Evolutionary conservation across 345 rosid species (phyloP).

Genomic region (Gossypium mustelinum): DNA sequence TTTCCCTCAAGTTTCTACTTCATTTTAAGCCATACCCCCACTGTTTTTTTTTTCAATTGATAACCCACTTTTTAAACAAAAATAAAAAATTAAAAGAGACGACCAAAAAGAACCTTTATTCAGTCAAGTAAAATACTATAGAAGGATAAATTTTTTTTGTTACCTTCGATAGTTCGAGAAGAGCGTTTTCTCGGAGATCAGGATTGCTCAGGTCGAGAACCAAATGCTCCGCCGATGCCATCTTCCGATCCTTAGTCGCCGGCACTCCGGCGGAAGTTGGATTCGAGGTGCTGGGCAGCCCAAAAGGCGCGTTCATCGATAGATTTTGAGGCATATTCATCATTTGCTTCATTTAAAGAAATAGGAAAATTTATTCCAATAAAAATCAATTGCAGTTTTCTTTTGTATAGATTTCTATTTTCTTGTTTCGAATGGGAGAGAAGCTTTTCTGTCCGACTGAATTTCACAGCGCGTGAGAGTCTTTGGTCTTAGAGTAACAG

Average conservation of each 20-base stretch:
- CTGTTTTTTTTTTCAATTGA: neutral
- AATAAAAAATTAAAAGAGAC: neutral
- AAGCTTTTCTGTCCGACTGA: neutral
- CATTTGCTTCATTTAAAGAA: slow-evolving; percentile 28
- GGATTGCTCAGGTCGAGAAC: slow-evolving; percentile 92
- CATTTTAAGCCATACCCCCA: neutral
- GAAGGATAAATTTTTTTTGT: neutral
- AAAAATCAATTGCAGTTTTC: neutral
- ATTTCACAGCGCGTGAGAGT: neutral
- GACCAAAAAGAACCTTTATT: neutral
- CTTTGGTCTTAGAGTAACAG: neutral
- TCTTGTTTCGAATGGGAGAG: neutral
- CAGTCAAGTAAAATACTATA: neutral
- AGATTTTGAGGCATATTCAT: slow-evolving; percentile 68
- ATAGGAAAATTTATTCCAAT: neutral
- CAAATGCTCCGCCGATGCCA: slow-evolving; percentile 89
- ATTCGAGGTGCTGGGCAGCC: slow-evolving; percentile 32
- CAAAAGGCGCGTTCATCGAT: slow-evolving; percentile 62
- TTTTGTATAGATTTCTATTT: neutral
- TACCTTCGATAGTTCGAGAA: slow-evolving; percentile 47
- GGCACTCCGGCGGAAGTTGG: slow-evolving; percentile 34
- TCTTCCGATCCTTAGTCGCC: slow-evolving; percentile 72
- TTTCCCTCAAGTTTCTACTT: neutral
- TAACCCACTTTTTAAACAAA: neutral
- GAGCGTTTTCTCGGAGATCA: slow-evolving; percentile 81